phyloP scores from a whole-genome alignment of 2,329 filamentous ascomycete species.

The Byssochlamys sp. region DNA sequence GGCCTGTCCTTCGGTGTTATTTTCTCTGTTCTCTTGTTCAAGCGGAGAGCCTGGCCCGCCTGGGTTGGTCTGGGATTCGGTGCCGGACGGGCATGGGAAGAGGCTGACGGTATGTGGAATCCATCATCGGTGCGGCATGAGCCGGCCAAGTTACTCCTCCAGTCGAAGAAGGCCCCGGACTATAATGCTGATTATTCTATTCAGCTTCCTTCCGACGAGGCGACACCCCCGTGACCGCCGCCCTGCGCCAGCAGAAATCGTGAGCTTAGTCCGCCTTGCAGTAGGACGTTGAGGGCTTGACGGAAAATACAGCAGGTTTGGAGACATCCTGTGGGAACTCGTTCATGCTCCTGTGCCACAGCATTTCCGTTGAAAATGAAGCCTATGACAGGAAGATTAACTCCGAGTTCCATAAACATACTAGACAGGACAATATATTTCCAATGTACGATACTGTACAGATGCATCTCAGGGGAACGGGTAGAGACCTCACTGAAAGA shows the following conservation, averaged over 20 bases:
- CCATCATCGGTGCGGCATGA: background rate
- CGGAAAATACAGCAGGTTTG: background rate
- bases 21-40: conserved; percentile 96
- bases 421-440: conserved; percentile 1
- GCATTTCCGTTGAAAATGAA: background rate
- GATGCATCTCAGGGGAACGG: background rate
- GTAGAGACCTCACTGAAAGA: background rate
- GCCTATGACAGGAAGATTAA: background rate
- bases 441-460: conserved; percentile 9
- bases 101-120: conserved; percentile 69
- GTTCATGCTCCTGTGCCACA: background rate
- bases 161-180: background rate
- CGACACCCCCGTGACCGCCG: conserved; percentile 30
- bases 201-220: conserved; percentile 37
- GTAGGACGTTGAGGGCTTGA: background rate
- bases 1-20: conserved; percentile 95
- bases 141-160: background rate
- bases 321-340: background rate
- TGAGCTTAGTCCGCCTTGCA: conserved; percentile 2
- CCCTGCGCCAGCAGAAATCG: conserved; percentile 25
- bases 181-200: conserved; percentile 8
- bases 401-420: background rate
- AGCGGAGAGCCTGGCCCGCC: conserved; percentile 95
- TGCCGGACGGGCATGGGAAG: conserved; percentile 91
- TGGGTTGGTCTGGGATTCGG: conserved; percentile 90